Base-by-base conservation (phyloP, 1,284 basidiomycete genomes). In the Psilocybe mexicana region DNA sequence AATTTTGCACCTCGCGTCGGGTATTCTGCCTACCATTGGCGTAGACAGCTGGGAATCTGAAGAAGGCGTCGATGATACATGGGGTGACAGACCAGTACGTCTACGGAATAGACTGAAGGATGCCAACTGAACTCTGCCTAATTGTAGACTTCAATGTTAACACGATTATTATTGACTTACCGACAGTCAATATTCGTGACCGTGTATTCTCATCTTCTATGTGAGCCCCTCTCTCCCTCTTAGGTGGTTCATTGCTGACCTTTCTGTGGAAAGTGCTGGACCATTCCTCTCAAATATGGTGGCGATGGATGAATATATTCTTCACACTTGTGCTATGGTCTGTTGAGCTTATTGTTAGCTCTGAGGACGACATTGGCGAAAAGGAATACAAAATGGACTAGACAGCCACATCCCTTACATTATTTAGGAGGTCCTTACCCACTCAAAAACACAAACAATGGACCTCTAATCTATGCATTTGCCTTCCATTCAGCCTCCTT, bases 291-390 rank as follows among this genome's bases (percentile, higher is more conserved):
- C 90, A 93, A 69, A 83, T 92, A 52, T 93, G 91, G 90, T 93
- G 91, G 88, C 81, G 91, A 64, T 93, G 90, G 91, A 87, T 88
- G 76, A 91, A 90, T 67, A 87, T 93, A 35, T 90, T 92, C 74
- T 88, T 93, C 70, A 93, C 90, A 3, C 77, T 93, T 43, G 76
- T 86, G 24, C 81, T 92, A 38, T 93, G 91, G 91, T 85, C 87
- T 12, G 76, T 93, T 35, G 91, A 93, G 70, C 79, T 93, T 44
- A 72, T 90, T 36, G 89, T 93, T 55, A 87, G 87, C 70, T 81
- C 79, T n/a, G 89, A 90, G 60, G 89, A 90, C 57, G 90, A 90
- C 63, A 79, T 78, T 42, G 79, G 84, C 55, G 78, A 80, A 51
- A 86, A 87, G 67, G 80, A 86, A 68, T 93, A 87, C 89, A 93